phyloP scores from a whole-genome alignment of 805 yeast genomes.

The Barnettozyma pratensis region DNA sequence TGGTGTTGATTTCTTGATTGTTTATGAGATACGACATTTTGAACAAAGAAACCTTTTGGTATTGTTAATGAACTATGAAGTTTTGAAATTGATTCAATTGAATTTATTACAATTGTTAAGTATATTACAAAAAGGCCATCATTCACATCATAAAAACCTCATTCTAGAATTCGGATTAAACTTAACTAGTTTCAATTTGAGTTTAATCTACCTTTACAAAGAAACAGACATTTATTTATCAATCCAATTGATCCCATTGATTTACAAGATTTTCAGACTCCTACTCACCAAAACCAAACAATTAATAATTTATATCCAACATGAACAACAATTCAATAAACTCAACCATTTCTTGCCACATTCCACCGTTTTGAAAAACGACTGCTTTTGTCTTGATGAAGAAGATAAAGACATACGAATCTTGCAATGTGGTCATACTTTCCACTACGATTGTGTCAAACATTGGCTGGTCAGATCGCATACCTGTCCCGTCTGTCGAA shows the following conservation, averaged over 20 bases:
- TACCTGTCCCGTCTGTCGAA: slow-evolving; percentile 21
- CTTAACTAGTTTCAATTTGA: slow-evolving; percentile 1
- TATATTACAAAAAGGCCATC: background rate
- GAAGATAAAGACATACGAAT: slow-evolving; percentile 8
- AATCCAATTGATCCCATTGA: slow-evolving; percentile 14
- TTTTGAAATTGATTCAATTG: slow-evolving; percentile 1
- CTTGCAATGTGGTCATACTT: slow-evolving; percentile 15
- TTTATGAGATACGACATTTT: background rate
- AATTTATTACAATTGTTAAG: slow-evolving; percentile 1
- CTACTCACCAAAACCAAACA: slow-evolving; percentile 15
- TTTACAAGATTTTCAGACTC: slow-evolving; percentile 19
- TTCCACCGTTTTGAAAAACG: slow-evolving; percentile 1
- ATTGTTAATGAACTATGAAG: slow-evolving; percentile 3
- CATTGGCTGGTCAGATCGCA: slow-evolving; percentile 21
- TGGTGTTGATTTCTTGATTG: background rate
- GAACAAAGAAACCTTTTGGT: background rate
- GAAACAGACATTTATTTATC: slow-evolving; percentile 8
- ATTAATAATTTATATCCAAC: slow-evolving; percentile 12
- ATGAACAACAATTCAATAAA: slow-evolving; percentile 6
- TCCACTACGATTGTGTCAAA: slow-evolving; percentile 21
- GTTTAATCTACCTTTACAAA: slow-evolving; percentile 1
- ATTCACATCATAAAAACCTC: background rate
- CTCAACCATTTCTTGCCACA: background rate
- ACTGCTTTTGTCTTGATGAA: slow-evolving; percentile 18
- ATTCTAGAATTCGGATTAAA: slow-evolving; percentile 2